Base-by-base conservation (phyloP, 2,329 filamentous ascomycete species). In the Beauveria rudraprayagi region DNA sequence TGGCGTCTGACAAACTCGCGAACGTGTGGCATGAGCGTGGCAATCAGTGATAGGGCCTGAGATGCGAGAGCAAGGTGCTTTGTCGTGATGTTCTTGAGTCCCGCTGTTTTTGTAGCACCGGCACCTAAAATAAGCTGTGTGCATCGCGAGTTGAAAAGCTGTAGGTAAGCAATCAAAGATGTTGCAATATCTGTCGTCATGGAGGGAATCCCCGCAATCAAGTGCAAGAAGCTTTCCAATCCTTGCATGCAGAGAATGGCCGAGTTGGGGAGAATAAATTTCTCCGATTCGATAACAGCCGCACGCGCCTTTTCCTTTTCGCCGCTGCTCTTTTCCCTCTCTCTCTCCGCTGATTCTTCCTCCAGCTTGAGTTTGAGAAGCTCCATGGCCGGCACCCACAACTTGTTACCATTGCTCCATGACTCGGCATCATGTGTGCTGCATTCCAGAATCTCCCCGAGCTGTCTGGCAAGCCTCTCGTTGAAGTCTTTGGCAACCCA, bases 41-140 rank as follows among this genome's bases (percentile, higher is more conserved):
- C 89, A 51, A 96, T 86, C 71, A 99, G 97, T 50, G 89, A 88
- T 22, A 97, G 76, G 0, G 92, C 90, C 72, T 97, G 93, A 0
- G 90, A 92, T 2, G 94, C 92, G 19, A 97, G 84, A 0, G 94
- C 92, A 1, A 99, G 83, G 74, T 99, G 93, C 68, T 94, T 94
- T 0, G 94, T 96, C 0, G 91, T 96, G 71, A 99, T 99, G 69
- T 97, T 97, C 72, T 92, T 96, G 22, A 99, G 79, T 0, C 93
- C 93, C 1, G 92, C 94, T 26, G 89, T 92, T 41, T 86, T 82
- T 5, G 91, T 97, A 4, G 94, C 94, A 5, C 94, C 94, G 1
- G 94, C 94, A 1, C 94, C 94, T 7, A 99, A 85, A 65, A 99
- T 97, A 62, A 99, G 83, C 71, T 99, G 94, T n/a, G 90, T 95